phyloP scores from a whole-genome alignment of 345 rosid species.

The Salix caprea region DNA sequence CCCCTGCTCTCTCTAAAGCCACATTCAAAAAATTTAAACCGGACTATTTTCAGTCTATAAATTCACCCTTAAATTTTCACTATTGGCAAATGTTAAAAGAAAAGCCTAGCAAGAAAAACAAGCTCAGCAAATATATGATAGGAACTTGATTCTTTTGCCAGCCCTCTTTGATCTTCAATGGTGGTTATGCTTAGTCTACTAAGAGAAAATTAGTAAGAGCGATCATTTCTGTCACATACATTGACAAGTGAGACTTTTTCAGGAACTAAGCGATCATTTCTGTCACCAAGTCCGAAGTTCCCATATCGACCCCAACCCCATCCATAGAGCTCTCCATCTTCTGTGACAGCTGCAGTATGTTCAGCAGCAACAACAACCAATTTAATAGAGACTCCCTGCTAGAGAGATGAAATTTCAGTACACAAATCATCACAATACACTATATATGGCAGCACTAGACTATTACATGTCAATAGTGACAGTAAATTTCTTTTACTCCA shows the following conservation, averaged over 20 bases:
- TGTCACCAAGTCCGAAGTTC: conserved; percentile 94
- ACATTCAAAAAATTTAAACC: neutral
- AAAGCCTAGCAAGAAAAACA: neutral
- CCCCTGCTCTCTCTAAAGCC: neutral
- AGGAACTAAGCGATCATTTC: conserved; percentile 84
- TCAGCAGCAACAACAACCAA: no score
- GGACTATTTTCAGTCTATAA: neutral
- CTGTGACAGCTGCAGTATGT: no score
- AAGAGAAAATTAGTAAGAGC: conserved; percentile 12
- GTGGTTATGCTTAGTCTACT: neutral
- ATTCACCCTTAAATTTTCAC: neutral
- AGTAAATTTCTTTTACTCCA: neutral
- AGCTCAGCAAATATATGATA: neutral
- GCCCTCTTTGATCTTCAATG: neutral
- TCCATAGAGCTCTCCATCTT: no score
- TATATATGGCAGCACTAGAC: neutral
- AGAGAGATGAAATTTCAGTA: conserved; percentile 18
- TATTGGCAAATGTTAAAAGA: neutral
- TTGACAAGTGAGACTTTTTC: conserved; percentile 57
- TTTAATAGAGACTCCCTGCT: conserved; percentile 66
- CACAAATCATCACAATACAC: neutral
- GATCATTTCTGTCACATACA: conserved; percentile 40
- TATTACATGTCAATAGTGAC: neutral
- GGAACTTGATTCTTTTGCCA: neutral
- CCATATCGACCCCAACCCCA: no score